These are phyloP conservation scores for Exophiala alcalophila DNA, from an alignment of 2,329 filamentous ascomycete species.

Conservation along the genomic window DNA sequence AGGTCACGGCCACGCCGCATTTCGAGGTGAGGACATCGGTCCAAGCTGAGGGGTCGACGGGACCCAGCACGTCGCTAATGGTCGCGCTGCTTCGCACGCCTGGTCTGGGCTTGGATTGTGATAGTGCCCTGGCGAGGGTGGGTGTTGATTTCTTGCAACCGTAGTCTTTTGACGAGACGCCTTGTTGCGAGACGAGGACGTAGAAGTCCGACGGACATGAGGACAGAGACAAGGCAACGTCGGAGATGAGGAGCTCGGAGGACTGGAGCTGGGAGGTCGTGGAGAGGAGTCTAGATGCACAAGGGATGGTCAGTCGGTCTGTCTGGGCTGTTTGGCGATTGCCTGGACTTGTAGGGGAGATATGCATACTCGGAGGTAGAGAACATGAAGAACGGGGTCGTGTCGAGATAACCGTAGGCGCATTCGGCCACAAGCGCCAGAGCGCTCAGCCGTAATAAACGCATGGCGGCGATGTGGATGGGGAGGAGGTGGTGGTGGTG, in stretches of 20 bases:
- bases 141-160: conserved; percentile 50
- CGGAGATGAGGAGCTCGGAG: conserved; percentile 42
- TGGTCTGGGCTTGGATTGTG: conserved; percentile 3
- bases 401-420: conserved; percentile 51
- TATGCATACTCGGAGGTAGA: conserved; percentile 72
- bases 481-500: conserved; percentile 9
- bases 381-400: conserved; percentile 84
- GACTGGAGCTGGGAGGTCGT: conserved; percentile 44
- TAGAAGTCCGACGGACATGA: conserved; percentile 73
- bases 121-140: conserved; percentile 36
- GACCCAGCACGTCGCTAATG: conserved; percentile 54
- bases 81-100: conserved; percentile 51
- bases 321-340: too few species aligned
- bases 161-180: conserved; percentile 69
- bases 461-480: conserved; percentile 26
- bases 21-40: conserved; percentile 43
- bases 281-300: conserved; percentile 34
- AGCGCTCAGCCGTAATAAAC: conserved; percentile 21
- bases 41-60: conserved; percentile 45
- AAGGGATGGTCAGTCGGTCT: conserved; percentile 4
- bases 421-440: conserved; percentile 26
- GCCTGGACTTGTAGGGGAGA: conserved; percentile 6
- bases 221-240: conserved; percentile 51
- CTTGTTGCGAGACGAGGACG: conserved; percentile 73
- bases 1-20: conserved; percentile 47